Evolutionary conservation across 805 yeast genomes (phyloP).

Genomic region (Candida gorgasii): DNA sequence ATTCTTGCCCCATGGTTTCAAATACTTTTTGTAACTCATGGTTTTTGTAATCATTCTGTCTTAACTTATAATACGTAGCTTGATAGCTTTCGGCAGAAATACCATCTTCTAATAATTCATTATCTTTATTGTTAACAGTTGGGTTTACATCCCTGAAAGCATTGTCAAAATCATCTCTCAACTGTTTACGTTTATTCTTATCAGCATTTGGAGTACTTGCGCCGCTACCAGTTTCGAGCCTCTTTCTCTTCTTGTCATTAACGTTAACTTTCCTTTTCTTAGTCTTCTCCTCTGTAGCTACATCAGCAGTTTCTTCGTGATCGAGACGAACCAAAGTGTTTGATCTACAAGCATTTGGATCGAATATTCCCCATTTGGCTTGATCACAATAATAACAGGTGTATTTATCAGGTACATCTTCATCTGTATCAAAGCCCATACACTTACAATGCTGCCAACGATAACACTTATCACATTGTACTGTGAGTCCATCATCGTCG

Average conservation of each 20-base stretch:
- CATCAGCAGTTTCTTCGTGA: slow-evolving; percentile 23
- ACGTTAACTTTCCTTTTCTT: slow-evolving; percentile 24
- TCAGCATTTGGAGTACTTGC: slow-evolving; percentile 11
- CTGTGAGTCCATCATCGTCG: slow-evolving; percentile 91
- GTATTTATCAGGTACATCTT: slow-evolving; percentile 73
- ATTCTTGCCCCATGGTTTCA: slow-evolving; percentile 23
- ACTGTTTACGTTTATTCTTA: slow-evolving; percentile 14
- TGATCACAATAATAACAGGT: slow-evolving; percentile 75
- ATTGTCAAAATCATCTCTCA: slow-evolving; percentile 16
- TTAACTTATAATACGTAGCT: slow-evolving; percentile 50
- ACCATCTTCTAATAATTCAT: slow-evolving; percentile 43
- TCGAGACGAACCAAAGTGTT: slow-evolving; percentile 34
- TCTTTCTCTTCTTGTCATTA: slow-evolving; percentile 25
- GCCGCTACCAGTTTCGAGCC: slow-evolving; percentile 6
- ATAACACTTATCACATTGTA: slow-evolving; percentile 90
- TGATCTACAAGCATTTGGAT: slow-evolving; percentile 34
- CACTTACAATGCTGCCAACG: slow-evolving; percentile 97
- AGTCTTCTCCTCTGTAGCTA: slow-evolving; percentile 3
- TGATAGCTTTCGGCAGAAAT: slow-evolving; percentile 49
- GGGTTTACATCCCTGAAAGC: background rate
- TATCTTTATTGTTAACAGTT: slow-evolving; percentile 37
- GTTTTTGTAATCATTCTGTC: slow-evolving; percentile 46
- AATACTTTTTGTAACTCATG: slow-evolving; percentile 28
- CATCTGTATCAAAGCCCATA: slow-evolving; percentile 70
- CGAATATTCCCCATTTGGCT: slow-evolving; percentile 43